Conservation (phyloP, 345 rosid genomes). For the Brassica carinata region DNA sequence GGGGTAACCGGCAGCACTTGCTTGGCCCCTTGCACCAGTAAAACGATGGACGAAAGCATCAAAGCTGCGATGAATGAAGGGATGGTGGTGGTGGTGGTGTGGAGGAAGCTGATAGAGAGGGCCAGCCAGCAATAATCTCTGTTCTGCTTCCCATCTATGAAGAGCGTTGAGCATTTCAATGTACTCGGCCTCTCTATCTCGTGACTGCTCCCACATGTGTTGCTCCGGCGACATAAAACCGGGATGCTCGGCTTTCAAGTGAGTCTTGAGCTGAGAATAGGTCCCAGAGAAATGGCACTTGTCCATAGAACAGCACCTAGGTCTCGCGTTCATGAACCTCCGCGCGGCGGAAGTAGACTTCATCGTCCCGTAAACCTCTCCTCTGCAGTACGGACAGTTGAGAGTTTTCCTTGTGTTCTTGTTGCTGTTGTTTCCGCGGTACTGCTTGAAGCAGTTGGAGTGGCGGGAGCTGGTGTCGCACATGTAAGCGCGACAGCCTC, state of each 20-base stretch:
- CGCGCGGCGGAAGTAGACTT: slow-evolving; percentile 55
- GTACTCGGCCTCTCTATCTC: not conserved
- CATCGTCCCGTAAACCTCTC: slow-evolving; percentile 51
- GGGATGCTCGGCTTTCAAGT: slow-evolving; percentile 62
- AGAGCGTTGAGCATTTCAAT: not conserved
- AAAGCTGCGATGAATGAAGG: not conserved
- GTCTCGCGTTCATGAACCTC: slow-evolving; percentile 58
- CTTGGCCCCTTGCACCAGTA: not conserved
- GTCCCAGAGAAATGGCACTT: slow-evolving; percentile 56
- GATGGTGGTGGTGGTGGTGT: not conserved
- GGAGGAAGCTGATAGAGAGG: not conserved
- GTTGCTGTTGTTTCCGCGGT: slow-evolving; percentile 39
- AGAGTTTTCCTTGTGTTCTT: slow-evolving; percentile 36
- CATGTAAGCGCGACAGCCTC: slow-evolving; percentile 72
- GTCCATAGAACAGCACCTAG: slow-evolving; percentile 52
- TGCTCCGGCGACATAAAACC: slow-evolving; percentile 41
- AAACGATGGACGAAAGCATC: not conserved
- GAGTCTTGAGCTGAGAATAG: slow-evolving; percentile 59
- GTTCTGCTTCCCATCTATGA: not conserved
- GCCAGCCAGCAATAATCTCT: not conserved
- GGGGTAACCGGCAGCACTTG: not conserved
- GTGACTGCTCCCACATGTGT: slow-evolving; percentile 42
- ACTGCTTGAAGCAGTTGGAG: slow-evolving; percentile 70
- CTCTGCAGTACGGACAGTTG: slow-evolving; percentile 64
- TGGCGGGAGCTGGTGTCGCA: slow-evolving; percentile 72